phyloP scores from a whole-genome alignment of 2,329 filamentous ascomycete species.

The Pseudogymnoascus sp. region DNA sequence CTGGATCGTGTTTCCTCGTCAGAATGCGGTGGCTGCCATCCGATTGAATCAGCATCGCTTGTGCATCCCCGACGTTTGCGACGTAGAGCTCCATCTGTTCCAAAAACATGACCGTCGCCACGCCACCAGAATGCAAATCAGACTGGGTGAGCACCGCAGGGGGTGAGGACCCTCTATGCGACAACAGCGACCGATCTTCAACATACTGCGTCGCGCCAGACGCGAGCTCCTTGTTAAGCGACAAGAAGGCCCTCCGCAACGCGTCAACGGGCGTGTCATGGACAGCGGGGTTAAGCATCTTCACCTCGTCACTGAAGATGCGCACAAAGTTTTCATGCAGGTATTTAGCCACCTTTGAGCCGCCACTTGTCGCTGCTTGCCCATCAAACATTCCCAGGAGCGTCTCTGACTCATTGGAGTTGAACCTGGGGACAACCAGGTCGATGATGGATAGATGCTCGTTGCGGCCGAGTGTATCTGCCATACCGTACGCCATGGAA shows the following conservation, averaged over 20 bases:
- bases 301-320: constrained; percentile 76
- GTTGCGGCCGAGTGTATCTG: constrained; percentile 84
- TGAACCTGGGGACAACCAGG: constrained; percentile 87
- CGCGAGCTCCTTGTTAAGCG: constrained; percentile 89
- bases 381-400: constrained; percentile 95
- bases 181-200: constrained; percentile 61
- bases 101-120: constrained; percentile 86
- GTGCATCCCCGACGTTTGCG: constrained; percentile 90
- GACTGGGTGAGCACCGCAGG: constrained; percentile 78
- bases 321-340: constrained; percentile 91
- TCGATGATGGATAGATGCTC: constrained; percentile 95
- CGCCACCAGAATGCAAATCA: constrained; percentile 81
- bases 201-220: constrained; percentile 73
- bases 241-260: constrained; percentile 75
- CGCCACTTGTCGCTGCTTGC: constrained; percentile 77
- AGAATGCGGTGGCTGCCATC: constrained; percentile 78
- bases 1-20: constrained; percentile 88
- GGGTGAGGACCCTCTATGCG: constrained; percentile 64
- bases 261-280: constrained; percentile 77
- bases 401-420: constrained; percentile 82
- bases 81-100: constrained; percentile 86
- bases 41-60: constrained; percentile 89
- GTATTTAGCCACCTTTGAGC: constrained; percentile 93
- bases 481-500: constrained; percentile 92
- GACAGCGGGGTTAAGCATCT: constrained; percentile 57